Base-by-base conservation (phyloP, 1,284 basidiomycete species). In the Leccinum pachyderme region DNA sequence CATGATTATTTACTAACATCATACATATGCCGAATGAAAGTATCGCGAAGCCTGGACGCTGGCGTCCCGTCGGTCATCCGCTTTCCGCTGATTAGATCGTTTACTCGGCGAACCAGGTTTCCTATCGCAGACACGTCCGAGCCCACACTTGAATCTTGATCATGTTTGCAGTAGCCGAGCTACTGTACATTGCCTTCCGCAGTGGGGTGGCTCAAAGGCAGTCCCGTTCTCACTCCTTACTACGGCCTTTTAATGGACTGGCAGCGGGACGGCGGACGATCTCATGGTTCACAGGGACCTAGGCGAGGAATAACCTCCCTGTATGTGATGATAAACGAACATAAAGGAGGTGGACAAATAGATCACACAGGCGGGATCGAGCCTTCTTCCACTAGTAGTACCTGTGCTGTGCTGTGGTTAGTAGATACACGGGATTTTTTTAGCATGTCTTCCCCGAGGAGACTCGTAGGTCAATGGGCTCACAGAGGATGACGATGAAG, bases 321-420 rank as follows among this genome's bases (percentile, higher is more conserved):
- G 51, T 84, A 87, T 62, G 9, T 61, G 63, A 6, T 65, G 59
- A 45, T 58, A 85, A 59, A 58, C 66, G 51, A 59, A 51, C 7
- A 66, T 83, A 24, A 81, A 78, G 64, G 63, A 60, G 27, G 54
- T 55, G 49, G 73, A 78, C 52, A 83, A 86, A 86, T 86, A 82
- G 75, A 70, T 12, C 76, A 83, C n/a, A 73, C 81, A 13, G 83
- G 82, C 5, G 83, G 83, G 4, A 67, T 69, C 61, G 66, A 61
- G 51, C 59, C 18, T 39, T 11, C 18, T 22, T 7, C 31, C 37
- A 39, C 18, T 49, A 44, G 13, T 49, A 44, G 13, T 44, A 46
- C 18, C 37, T 22, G 37, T 54, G 49, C 46, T 54, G 48, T 47
- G 39, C 25, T 43, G 29, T 46, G n/a, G 13, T 49, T 52, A n/a